Base-by-base conservation (phyloP, 495 filamentous ascomycete species). In the Podospora didyma region DNA sequence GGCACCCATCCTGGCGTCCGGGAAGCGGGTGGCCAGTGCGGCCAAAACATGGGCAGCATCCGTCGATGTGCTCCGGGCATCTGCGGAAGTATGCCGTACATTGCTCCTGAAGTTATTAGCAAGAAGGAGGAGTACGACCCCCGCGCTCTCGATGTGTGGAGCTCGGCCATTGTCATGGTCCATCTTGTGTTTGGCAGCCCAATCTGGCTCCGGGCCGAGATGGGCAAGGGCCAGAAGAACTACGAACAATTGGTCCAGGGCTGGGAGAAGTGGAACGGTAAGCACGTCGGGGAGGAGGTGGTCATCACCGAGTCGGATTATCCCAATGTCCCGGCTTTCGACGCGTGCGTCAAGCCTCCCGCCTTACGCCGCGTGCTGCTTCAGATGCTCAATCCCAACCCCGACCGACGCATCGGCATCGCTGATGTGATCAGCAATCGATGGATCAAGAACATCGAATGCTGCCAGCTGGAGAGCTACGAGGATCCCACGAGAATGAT, bases 341-440 rank as follows among this genome's bases (percentile, higher is more conserved):
- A 83, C 42, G 75, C 79, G 57, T 67, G 59, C 24, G 66, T 75
- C 45, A 75, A 85, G 35, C 78, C 79, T 41, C 75, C 77, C 2
- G 75, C 76, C 10, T 72, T 89, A 45, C 80, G 81, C 51, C 79
- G 82, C 4, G 68, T 93, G 3, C 68, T 92, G 3, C 72, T 89
- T n/a, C 81, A 79, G 61, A 91, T 93, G 89, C 75, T 91, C 48
- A 82, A 92, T 67, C 87, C 88, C 1, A 72, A 87, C 61, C 88
- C 89, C 10, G 71, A 71, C 20, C 81, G 79, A 65, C 85, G 89
- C 20, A 80, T 86, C 53, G 77, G 82, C 23, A 86, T 90, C 48
- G 69, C 77, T 21, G 79, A 85, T 0, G 83, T 83, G 12, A 63
- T 88, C 49, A 78, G 75, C 49, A 81, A 84, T 60, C 72, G 81